Conservation (phyloP, 2,329 filamentous ascomycete genomes). For the Penicillium sp. region DNA sequence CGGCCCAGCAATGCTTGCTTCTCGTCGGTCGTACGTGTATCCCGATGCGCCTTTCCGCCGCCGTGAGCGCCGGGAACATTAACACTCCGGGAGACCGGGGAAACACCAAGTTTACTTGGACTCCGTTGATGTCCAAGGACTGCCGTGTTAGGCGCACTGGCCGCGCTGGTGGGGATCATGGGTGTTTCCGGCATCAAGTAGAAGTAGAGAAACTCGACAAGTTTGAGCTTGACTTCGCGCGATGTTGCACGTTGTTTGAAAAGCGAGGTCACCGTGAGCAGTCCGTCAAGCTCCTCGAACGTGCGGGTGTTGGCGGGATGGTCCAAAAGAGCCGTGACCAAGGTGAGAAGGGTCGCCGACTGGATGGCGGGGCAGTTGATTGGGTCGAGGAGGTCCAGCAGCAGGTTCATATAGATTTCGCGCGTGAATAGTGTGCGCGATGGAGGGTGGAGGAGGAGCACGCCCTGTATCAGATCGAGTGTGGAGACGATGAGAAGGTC, state of each 20-base stretch:
- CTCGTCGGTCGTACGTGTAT: conserved; percentile 63
- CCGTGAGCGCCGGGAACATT: too few species aligned
- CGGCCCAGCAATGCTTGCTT: conserved; percentile 70
- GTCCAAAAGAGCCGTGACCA: conserved; percentile 81
- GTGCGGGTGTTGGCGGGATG: conserved; percentile 78
- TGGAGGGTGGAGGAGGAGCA: conserved; percentile 78
- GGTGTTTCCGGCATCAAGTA: conserved; percentile 96
- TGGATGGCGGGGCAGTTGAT: conserved; percentile 87
- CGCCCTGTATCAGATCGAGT: conserved; percentile 79
- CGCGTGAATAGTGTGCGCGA: conserved; percentile 78
- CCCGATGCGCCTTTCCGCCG: conserved; percentile 25
- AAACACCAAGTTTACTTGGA: conserved; percentile 61
- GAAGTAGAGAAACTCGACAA: conserved; percentile 97
- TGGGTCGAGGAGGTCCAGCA: conserved; percentile 87
- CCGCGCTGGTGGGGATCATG: conserved; percentile 47
- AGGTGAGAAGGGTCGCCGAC: conserved; percentile 76
- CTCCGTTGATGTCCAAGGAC: too few species aligned
- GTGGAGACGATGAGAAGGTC: conserved; percentile 81
- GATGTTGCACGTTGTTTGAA: conserved; percentile 83
- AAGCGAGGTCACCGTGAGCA: conserved; percentile 80
- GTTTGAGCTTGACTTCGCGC: conserved; percentile 83
- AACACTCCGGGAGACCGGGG: conserved; percentile 48
- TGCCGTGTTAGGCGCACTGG: too few species aligned
- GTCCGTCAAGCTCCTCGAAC: conserved; percentile 83
- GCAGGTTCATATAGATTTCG: conserved; percentile 90